These are phyloP conservation scores for Geum urbanum DNA, from an alignment of 306 rosid genomes.

Conservation along the genomic window DNA sequence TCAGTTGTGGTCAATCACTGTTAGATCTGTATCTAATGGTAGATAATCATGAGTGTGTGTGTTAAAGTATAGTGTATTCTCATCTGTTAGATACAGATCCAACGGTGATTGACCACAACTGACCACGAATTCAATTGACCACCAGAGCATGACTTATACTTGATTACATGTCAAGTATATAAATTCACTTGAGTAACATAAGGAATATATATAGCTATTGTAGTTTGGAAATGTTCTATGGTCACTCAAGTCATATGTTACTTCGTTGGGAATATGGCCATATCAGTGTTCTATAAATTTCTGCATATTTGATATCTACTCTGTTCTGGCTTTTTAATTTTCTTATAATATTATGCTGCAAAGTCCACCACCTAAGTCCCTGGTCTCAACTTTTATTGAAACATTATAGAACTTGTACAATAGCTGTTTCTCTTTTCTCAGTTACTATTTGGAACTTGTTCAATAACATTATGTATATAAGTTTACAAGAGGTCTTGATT, in stretches of 20 bases:
- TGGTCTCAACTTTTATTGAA: not conserved
- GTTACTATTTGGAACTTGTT: not conserved
- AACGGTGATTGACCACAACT: too few species aligned
- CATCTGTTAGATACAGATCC: too few species aligned
- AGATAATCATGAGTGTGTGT: too few species aligned
- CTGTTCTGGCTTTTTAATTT: not conserved
- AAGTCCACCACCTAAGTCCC: not conserved
- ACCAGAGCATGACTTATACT: not conserved
- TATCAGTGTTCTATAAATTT: too few species aligned
- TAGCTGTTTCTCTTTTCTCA: slow-evolving; percentile 1
- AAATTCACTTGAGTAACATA: not conserved
- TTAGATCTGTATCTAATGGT: too few species aligned
- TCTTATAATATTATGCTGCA: not conserved
- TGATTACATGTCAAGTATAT: too few species aligned
- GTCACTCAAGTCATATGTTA: not conserved
- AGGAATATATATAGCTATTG: not conserved
- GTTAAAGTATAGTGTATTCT: too few species aligned
- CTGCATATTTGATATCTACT: not conserved
- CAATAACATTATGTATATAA: too few species aligned
- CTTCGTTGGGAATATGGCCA: not conserved
- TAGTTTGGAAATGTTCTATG: not conserved
- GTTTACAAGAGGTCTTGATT: slow-evolving; percentile 11
- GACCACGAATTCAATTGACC: too few species aligned
- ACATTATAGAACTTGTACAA: not conserved
- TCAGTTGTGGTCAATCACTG: too few species aligned